Conservation (phyloP, 2,329 filamentous ascomycete genomes). For the Aspergillus sp. region DNA sequence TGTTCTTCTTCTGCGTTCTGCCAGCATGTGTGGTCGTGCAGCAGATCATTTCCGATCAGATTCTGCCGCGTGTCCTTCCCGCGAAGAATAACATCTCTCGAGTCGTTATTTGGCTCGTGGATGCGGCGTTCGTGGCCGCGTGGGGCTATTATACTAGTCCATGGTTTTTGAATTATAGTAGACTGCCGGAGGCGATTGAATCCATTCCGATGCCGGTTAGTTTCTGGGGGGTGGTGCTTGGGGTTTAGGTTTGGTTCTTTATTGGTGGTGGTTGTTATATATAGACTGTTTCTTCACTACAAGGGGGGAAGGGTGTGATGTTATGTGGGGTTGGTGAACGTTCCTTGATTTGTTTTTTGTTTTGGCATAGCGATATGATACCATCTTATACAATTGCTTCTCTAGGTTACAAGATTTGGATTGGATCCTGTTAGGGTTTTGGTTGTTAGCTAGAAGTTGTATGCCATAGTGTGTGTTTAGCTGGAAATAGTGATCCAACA, state of each 20-base stretch:
- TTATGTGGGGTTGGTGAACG: too few species aligned
- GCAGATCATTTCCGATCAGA: constrained; percentile 8
- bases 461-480: too few species aligned
- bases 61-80: constrained; percentile 7
- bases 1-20: constrained; percentile 18
- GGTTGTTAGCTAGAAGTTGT: too few species aligned
- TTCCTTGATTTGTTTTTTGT: too few species aligned
- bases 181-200: constrained; percentile 18
- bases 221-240: neutral
- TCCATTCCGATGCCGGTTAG: constrained; percentile 13
- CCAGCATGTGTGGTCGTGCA: constrained; percentile 15
- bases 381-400: too few species aligned
- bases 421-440: too few species aligned
- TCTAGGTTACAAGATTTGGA: too few species aligned
- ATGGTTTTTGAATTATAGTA: constrained; percentile 20
- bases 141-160: constrained; percentile 21
- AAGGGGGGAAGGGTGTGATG: too few species aligned
- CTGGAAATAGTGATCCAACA: too few species aligned
- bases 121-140: constrained; percentile 10
- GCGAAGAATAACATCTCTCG: neutral
- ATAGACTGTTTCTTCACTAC: too few species aligned
- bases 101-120: constrained; percentile 6
- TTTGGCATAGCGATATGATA: too few species aligned
- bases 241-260: neutral
- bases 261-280: too few species aligned